Percentiles rank a stretch among this genome's conserved stretches.
phyloP scores from a whole-genome alignment of 2,329 filamentous ascomycete genomes.

The Diaporthe capsici region DNA sequence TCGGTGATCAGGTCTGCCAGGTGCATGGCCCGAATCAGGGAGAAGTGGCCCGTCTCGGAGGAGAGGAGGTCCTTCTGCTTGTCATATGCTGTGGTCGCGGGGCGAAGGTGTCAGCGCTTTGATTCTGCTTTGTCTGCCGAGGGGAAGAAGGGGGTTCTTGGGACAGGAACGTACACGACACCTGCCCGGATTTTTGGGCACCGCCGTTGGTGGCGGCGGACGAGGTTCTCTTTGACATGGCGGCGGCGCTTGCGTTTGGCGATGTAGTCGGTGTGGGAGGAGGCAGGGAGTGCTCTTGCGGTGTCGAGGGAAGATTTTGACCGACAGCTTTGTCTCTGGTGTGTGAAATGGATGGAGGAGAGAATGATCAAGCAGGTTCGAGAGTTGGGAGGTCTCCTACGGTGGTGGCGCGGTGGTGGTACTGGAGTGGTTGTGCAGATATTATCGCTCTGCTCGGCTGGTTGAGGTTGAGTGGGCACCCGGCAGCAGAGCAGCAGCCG shows the following conservation, averaged over 20 bases:
- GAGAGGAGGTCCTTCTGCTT: conserved; percentile 83
- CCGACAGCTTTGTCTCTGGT: not conserved
- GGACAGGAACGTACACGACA: conserved; percentile 29
- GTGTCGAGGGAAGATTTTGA: not conserved
- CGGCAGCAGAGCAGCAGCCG: not conserved
- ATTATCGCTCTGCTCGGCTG: conserved; percentile 13
- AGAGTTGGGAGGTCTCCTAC: not conserved
- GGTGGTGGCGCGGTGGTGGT: conserved; percentile 8
- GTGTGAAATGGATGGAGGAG: not conserved
- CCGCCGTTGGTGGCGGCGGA: conserved; percentile 38
- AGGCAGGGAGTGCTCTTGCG: not conserved
- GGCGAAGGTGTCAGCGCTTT: not conserved
- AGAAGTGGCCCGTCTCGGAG: conserved; percentile 80
- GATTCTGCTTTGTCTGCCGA: conserved; percentile 7
- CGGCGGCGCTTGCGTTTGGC: not conserved
- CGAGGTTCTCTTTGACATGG: conserved; percentile 41
- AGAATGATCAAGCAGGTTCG: not conserved
- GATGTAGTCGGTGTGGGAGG: conserved; percentile 2
- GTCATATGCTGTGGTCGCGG: conserved; percentile 67
- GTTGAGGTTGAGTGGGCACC: conserved; percentile 20
- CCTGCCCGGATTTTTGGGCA: conserved; percentile 36
- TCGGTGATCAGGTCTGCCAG: conserved; percentile 88
- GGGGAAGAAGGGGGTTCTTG: conserved; percentile 31
- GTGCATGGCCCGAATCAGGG: conserved; percentile 77
- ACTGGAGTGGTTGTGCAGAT: not conserved